Base-by-base conservation (phyloP, 805 yeast species). In the Saccharomyces mikatae region DNA sequence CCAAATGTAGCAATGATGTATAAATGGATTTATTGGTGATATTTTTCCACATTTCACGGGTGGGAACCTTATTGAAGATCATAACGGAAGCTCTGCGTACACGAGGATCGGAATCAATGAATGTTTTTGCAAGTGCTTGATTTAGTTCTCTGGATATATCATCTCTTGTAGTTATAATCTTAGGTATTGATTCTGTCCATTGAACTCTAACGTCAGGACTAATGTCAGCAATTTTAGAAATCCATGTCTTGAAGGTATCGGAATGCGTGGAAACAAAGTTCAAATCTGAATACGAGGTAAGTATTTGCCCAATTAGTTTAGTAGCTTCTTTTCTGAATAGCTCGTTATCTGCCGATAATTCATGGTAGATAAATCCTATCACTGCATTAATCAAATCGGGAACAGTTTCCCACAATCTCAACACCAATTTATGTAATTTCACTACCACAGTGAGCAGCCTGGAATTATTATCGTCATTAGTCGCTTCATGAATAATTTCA, bases 351-450 rank as follows among this genome's bases (percentile, higher is more conserved):
- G 96, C 89, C 55, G 81, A 82, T 46, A 90, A 71, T 60, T 90
- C 96, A 62, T 87, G 89, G 59, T 87, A 88, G 3, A 90, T 73
- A 51, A 88, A 78, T 0, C 96, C 94, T 76, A 87, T 80, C 0
- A 87, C 86, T 1, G 94, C 81, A 3, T 80, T 76, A 10, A 88
- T 73, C 22, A 87, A 71, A 49, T 86, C 94, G 0, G 97, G 97
- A 0, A 83, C 83, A 51, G 80, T 76, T 60, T 76, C 80, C 96
- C 97, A 91, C 2, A 90, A 72, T 56, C 84, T 84, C 1, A 83
- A 71, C 0, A 84, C 72, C 32, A 89, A 70, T 11, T 69, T 75
- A 63, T 89, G 96, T 3, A 87, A 74, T 62, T 83, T 84, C 10
- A 73, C 74, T 52, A 87, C 69, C 22, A 80, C 80, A 47, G 74